phyloP scores from a whole-genome alignment of 2,329 filamentous ascomycete species.

The Colletotrichum filicis region DNA sequence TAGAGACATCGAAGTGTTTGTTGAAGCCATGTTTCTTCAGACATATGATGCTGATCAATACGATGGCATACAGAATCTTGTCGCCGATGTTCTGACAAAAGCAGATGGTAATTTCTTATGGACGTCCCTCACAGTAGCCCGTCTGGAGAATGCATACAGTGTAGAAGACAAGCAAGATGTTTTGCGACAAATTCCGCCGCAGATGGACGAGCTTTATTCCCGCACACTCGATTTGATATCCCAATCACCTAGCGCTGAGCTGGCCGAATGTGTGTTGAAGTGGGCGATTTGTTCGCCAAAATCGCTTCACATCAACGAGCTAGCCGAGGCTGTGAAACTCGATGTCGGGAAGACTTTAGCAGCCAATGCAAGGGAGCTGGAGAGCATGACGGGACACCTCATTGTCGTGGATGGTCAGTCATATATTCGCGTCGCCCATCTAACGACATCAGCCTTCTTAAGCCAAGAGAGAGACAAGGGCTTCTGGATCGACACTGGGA shows the following conservation, averaged over 20 bases:
- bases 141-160: constrained; percentile 32
- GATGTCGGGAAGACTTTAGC: not conserved
- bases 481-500: not conserved
- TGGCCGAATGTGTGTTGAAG: not conserved
- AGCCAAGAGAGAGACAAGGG: not conserved
- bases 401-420: not conserved
- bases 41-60: not conserved
- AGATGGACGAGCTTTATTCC: constrained; percentile 28
- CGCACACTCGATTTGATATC: not conserved
- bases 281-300: not conserved
- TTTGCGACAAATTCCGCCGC: constrained; percentile 37
- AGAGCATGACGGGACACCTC: not conserved
- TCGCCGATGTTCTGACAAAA: not conserved
- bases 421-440: not conserved
- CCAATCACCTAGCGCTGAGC: not conserved
- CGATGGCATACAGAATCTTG: not conserved
- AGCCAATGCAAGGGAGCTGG: not conserved
- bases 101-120: not conserved
- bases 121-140: not conserved
- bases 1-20: not conserved
- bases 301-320: not conserved
- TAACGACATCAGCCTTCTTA: not conserved
- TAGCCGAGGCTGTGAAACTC: not conserved
- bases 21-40: not conserved
- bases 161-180: constrained; percentile 39